phyloP scores from a whole-genome alignment of 306 rosid species.

The Quercus berberidifolia region DNA sequence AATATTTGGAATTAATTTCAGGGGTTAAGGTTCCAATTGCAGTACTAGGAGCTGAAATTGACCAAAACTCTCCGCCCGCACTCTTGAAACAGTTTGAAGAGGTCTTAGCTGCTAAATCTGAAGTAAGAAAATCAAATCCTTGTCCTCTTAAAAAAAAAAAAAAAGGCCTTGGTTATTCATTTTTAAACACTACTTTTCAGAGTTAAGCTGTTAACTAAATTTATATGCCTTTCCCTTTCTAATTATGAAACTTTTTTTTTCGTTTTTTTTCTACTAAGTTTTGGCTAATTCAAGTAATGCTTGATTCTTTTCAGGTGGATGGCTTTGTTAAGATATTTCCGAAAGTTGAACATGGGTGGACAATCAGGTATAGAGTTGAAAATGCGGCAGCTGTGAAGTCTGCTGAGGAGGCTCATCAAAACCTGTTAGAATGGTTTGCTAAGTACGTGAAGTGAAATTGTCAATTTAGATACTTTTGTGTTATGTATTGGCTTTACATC shows the following conservation, averaged over 20 bases:
- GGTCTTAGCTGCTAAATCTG: constrained; percentile 42
- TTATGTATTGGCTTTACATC: not conserved
- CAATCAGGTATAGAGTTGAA: constrained; percentile 30
- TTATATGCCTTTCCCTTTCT: not conserved
- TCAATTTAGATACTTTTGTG: not conserved
- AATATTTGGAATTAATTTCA: constrained; percentile 29
- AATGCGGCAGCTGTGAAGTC: constrained; percentile 37
- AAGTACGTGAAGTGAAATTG: constrained; percentile 29
- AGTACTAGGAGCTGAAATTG: constrained; percentile 62
- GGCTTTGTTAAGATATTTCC: constrained; percentile 47
- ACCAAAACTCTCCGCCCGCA: constrained; percentile 41
- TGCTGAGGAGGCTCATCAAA: constrained; percentile 54
- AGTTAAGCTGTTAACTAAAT: no score
- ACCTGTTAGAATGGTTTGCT: constrained; percentile 40
- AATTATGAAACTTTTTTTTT: not conserved
- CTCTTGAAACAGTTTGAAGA: constrained; percentile 62
- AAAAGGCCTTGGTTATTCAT: no score
- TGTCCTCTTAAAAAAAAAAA: not conserved
- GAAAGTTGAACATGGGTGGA: constrained; percentile 51
- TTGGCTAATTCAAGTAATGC: no score
- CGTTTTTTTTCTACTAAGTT: no score
- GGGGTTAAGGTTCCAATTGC: constrained; percentile 48
- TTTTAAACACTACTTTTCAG: no score
- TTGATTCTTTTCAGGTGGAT: constrained; percentile 20
- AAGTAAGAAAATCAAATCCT: constrained; percentile 26